A percentile compares a stretch with the other conserved stretches of the same genome.
Conservation (phyloP, 1,139 yeast genomes). For the Fermentozyma sake region DNA sequence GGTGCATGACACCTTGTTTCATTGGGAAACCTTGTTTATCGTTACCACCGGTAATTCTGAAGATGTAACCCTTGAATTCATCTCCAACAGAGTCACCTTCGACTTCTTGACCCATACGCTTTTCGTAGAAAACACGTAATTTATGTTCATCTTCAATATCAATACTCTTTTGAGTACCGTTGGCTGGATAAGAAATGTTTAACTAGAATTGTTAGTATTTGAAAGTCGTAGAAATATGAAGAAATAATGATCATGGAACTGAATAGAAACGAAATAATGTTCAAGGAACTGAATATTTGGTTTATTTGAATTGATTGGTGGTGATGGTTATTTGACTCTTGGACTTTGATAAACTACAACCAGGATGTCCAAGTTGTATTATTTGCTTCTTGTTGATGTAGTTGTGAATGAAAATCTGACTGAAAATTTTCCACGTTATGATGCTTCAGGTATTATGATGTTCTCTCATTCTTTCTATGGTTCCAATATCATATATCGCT, state of each 20-base stretch:
- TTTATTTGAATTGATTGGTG: neutral
- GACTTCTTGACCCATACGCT: slow-evolving; percentile 99
- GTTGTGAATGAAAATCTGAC: too few species aligned
- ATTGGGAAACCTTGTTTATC: slow-evolving; percentile 99
- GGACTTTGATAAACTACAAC: too few species aligned
- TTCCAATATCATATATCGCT: too few species aligned
- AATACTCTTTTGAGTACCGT: slow-evolving; percentile 98
- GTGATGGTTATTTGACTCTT: neutral
- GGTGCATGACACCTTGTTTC: slow-evolving; percentile 99
- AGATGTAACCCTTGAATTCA: slow-evolving; percentile 98
- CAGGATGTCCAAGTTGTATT: too few species aligned
- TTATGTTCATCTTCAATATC: slow-evolving; percentile 99
- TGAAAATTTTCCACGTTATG: too few species aligned
- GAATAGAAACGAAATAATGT: too few species aligned
- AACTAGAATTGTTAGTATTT: slow-evolving; percentile 49
- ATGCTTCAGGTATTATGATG: too few species aligned
- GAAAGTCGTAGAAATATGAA: too few species aligned
- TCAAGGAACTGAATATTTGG: too few species aligned
- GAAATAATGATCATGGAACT: too few species aligned
- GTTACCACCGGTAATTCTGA: slow-evolving; percentile 99
- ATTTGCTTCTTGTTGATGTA: too few species aligned
- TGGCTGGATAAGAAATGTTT: slow-evolving; percentile 99
- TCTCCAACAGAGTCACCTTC: slow-evolving; percentile 98
- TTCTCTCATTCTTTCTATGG: neutral
- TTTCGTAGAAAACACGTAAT: slow-evolving; percentile 97